Conservation (phyloP, 768 basidiomycete species). For the Pleurotus citrinopileatus region DNA sequence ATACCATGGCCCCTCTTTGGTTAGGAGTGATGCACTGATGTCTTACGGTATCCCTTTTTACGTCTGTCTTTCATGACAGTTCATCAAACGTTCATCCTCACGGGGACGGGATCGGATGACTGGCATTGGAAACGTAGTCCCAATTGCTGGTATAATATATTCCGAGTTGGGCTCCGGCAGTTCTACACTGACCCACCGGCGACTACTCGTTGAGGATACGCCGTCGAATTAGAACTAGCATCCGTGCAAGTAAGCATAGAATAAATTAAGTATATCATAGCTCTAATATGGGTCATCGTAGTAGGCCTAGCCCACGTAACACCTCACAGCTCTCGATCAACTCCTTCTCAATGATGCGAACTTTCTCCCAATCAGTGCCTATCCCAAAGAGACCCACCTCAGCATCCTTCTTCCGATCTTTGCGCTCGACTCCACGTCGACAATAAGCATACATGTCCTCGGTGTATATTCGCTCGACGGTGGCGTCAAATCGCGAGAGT, state of each 20-base stretch:
- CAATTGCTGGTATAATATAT: no score
- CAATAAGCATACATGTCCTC: slow-evolving; percentile 71
- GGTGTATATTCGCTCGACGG: slow-evolving; percentile 73
- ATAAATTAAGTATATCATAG: slow-evolving; percentile 6
- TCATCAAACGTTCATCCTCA: no score
- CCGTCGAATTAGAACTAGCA: no score
- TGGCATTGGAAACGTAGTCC: no score
- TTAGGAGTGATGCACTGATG: no score
- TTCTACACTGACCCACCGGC: no score
- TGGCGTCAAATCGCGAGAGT: slow-evolving; percentile 65
- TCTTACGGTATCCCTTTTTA: no score
- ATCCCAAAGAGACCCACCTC: slow-evolving; percentile 89
- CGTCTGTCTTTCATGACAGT: no score
- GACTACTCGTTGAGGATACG: no score
- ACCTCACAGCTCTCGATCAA: slow-evolving; percentile 75
- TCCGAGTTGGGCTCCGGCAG: no score
- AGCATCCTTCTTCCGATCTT: slow-evolving; percentile 67
- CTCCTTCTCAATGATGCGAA: slow-evolving; percentile 69
- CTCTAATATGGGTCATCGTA: slow-evolving; percentile 18
- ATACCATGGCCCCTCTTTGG: no score
- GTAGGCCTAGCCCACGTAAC: slow-evolving; percentile 58
- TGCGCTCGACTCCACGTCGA: slow-evolving; percentile 61
- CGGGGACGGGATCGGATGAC: no score
- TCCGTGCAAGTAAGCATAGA: background rate
- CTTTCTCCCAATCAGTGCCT: slow-evolving; percentile 91